Base-by-base conservation (phyloP, 2,329 filamentous ascomycete species). In the Claviceps pusilla region DNA sequence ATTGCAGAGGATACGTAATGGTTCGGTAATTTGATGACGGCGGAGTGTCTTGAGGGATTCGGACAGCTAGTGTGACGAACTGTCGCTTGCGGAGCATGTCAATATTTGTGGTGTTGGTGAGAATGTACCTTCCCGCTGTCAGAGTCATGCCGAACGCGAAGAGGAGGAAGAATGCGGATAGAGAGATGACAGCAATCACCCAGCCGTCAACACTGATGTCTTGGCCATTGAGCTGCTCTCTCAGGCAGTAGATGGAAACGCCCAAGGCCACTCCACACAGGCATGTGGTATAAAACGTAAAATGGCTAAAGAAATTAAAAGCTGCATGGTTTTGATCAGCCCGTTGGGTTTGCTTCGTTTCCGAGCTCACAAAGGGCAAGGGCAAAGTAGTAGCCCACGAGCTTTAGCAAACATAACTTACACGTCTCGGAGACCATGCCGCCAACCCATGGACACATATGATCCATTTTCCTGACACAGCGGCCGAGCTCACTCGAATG, bases 401-500 rank as follows among this genome's bases (percentile, higher is more conserved):
- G 35, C 3, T 10, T 37, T 37, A 1, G 7, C 19, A 19, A n/a
- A n/a, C 31, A 29, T 35, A 48, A 68, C 78, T 65, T 62, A 81
- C 78, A 82, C 1, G 82, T 89, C 66, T 96, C 90, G 0, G 83
- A 86, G 10, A 98, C 83, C 59, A 95, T 87, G 28, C 91, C 93
- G 4, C 91, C 91, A n/a, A 95, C 90, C 86, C 86, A 97, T 0
- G 91, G 93, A 64, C 93, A 98, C 63, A 90, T 93, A 65, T 97
- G 91, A 59, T 97, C 91, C 86, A 96, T 93, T 63, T 93, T 93
- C 45, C 78, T 73, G 28, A 95, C 86, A 64, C 91, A 97, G 47
- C 89, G 78, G 51, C 81, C 81, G 12, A 93, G 73, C 64, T 95
- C 87, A 52, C 83, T 83, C 63, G 86, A 94, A 68, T 97, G 91